Base-by-base conservation (phyloP, 768 basidiomycete species). In the Boletus fagicola region DNA sequence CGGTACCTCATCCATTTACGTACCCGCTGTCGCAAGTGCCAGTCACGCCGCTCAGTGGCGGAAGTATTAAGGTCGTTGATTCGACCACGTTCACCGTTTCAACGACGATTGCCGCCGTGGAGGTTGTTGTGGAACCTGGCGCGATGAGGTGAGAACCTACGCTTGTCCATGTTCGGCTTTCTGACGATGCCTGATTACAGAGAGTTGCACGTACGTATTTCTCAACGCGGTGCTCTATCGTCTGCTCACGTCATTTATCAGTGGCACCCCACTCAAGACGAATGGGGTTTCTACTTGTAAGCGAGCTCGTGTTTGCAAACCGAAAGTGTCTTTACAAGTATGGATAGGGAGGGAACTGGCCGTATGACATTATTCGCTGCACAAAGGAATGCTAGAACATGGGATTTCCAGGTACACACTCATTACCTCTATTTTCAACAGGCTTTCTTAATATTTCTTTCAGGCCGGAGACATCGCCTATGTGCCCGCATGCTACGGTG, bases 181-280 rank as follows among this genome's bases (percentile, higher is more conserved):
- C 39, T 50, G n/a, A 59, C n/a, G 24, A 54, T 22, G 3, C 51
- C 38, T 28, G 18, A 44, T 16, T 38, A 31, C 61, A 80, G 83
- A 56, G 84, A 84, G 62, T 75, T 85, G 57, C 84, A 86, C 68
- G 82, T 82, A 68, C 62, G 77, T 65, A 28, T 18, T 35, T 12
- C 18, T 28, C 20, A 13, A 20, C 28, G 28, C 28, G 28, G 28
- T 28, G 22, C 45, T 22, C 15, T 26, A 5, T 15, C 10, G 3
- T 46, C 12, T 30, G 11, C 47, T 62, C n/a, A 56, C 5, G 4
- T 30, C 24, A 30, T 58, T 31, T 22, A 8, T 51, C 45, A 86
- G 85, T 88, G 87, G 87, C 87, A 88, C 61, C 86, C 87, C 8
- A 83, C 81, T 12, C 75, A 83, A 62, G 83, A 85, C 57, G 85